Evolutionary conservation across 352 stramenopile genomes (phyloP), one percentile per base, ranked within the genome.

Genomic region (Blastocystis sp.): DNA sequence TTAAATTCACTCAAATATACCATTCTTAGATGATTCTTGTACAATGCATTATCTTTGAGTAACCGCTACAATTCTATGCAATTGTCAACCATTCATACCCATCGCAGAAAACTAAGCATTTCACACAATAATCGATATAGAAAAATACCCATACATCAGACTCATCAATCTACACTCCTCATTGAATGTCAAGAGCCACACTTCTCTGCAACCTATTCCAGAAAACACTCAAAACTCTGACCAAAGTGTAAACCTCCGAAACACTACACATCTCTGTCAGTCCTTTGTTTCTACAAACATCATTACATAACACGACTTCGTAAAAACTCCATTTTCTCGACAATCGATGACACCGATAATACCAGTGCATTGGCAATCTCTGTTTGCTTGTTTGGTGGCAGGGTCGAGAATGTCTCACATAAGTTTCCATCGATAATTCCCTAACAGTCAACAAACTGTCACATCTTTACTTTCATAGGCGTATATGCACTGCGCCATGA

Each of bases 241-340:
- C 2, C 0, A 59, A n/a, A n/a, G 50, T n/a, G 20, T 59, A n/a
- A 2, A 59, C 13, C 20, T 1, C 13, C 13, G 3, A 59, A 68
- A 9, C 8, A 9, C 18, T 34, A 34, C 50, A 59, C 50, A 59
- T n/a, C 50, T n/a, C 20, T 59, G 13, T n/a, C 50, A 59, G 20
- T 59, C 50, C 11, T n/a, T 59, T n/a, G 50, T n/a, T n/a, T 59
- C 50, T n/a, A 59, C 13, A 53, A 78, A 78, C 26, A 53, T 59
- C 13, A 56, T 55, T 98, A 99, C 47, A 99, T 90, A 30, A 99
- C 91, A 59, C 95, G 93, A 92, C 98, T 98, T 90, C 95, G 93
- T 90, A 98, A 97, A 90, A 99, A 96, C 91, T 99, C 96, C 24
- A 99, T 93, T 92, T 99, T 99, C 91, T 99, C 99, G 62, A 98